Evolutionary conservation across 1,284 basidiomycete species (phyloP), one percentile per base, ranked within the genome.

Genomic region (Leccinum solheimii): DNA sequence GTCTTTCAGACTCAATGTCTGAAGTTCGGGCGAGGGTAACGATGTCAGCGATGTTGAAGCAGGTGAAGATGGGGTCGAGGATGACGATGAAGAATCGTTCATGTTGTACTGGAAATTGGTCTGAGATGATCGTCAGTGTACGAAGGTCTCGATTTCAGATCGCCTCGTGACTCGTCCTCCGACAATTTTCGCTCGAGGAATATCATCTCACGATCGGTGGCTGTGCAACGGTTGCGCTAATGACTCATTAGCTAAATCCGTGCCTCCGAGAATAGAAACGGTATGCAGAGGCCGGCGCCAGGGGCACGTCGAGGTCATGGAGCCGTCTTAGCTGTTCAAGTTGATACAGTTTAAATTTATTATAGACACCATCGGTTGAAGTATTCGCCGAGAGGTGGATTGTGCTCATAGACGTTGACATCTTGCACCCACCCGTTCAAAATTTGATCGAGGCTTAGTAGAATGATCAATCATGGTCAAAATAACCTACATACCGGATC

Each of bases 341-440:
- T 40, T 5, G n/a, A 43, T 19, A 19, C 19, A 45, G 6, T 45
- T 30, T 8, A 16, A 19, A 30, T 40, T 43, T 21, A 64, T 23
- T 27, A 19, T 6, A 34, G n/a, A 40, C 6, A 14, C 8, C 36
- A 32, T 8, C 40, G 43, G 43, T 19, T 45, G 10, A 43, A 19
- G n/a, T 5, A 45, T 45, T 45, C 5, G 19, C 45, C 30, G 43
- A 45, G 43, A 45, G 43, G 43, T 13, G 75, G 76, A 43, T 67
- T 70, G 65, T 64, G 49, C 23, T 75, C 67, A 70, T 87, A 85
- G 1, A 86, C 83, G 69, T 89, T 77, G 61, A 83, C 76, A 73
- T 85, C 85, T 72, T 86, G 86, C 62, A 86, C 69, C 90, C 91
- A 95, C 32, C 91, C 93, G 70, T 95, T 95, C 68, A 91, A 71